These are phyloP conservation scores for Pseudozyma sp. DNA, from an alignment of 1,284 basidiomycete genomes.

Conservation along the genomic window DNA sequence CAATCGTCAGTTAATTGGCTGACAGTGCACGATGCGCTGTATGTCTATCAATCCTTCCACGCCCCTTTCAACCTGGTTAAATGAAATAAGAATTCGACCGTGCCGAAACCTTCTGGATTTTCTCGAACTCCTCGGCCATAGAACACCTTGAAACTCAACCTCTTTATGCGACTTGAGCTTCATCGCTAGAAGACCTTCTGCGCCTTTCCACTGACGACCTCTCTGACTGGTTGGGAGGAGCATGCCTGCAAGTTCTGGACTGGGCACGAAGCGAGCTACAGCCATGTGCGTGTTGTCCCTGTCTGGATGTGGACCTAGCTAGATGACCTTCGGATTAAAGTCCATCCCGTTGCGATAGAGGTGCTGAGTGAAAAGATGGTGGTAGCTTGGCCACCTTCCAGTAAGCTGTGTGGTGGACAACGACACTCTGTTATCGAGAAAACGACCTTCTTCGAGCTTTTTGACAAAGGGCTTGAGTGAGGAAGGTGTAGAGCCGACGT, in stretches of 20 bases:
- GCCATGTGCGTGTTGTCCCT: not conserved
- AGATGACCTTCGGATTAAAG: constrained; percentile 6
- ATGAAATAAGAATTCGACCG: not conserved
- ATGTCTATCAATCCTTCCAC: not conserved
- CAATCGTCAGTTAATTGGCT: not conserved
- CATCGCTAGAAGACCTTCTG: constrained; percentile 12
- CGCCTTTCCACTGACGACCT: not conserved
- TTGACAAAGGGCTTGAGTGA: not conserved
- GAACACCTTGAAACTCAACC: constrained; percentile 7
- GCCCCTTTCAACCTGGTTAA: constrained; percentile 1
- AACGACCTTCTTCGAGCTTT: not conserved
- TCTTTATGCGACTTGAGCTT: constrained; percentile 5
- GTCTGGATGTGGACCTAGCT: not conserved
- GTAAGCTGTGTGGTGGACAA: not conserved
- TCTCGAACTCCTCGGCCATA: constrained; percentile 3
- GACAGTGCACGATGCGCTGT: not conserved
- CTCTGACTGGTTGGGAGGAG: not conserved
- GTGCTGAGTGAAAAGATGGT: constrained; percentile 2
- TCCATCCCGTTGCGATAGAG: not conserved
- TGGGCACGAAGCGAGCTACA: not conserved
- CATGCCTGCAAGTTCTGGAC: not conserved
- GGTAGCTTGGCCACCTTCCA: not conserved
- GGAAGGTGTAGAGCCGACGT: no score
- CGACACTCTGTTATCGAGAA: not conserved
- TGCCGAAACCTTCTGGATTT: not conserved